Evolutionary conservation across 2,329 filamentous ascomycete genomes (phyloP).

Genomic region (Colletotrichum nymphaeae): DNA sequence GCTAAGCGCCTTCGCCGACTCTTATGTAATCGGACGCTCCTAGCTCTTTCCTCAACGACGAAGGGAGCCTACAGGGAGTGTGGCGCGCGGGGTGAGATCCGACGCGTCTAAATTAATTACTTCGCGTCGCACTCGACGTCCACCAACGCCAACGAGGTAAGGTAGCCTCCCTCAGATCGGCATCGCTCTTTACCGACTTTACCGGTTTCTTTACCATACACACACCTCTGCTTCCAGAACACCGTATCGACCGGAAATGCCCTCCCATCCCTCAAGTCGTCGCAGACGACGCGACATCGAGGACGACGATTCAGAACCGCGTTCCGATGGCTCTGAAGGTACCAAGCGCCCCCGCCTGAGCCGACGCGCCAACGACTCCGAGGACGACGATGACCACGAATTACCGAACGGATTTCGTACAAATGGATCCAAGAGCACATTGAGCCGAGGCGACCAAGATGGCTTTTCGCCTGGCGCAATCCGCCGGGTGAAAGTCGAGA

Average conservation of each 20-base stretch:
- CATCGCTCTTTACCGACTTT: not conserved
- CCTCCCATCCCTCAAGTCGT: slow-evolving; percentile 21
- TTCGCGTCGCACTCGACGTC: slow-evolving; percentile 17
- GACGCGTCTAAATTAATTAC: slow-evolving; percentile 27
- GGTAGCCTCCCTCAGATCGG: not conserved
- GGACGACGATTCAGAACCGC: slow-evolving; percentile 47
- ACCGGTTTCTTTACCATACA: not conserved
- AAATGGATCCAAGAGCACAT: slow-evolving; percentile 29
- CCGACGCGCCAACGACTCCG: slow-evolving; percentile 33
- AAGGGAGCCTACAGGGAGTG: not conserved
- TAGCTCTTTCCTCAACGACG: not conserved
- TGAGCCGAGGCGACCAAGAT: slow-evolving; percentile 38
- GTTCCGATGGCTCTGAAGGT: slow-evolving; percentile 42
- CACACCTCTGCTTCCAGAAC: not conserved
- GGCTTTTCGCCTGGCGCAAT: slow-evolving; percentile 82
- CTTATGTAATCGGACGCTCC: not conserved
- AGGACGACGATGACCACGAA: slow-evolving; percentile 34
- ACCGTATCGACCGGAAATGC: not conserved
- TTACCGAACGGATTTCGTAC: slow-evolving; percentile 20
- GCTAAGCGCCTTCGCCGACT: not conserved
- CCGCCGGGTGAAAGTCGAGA: slow-evolving; percentile 83
- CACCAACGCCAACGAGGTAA: not conserved
- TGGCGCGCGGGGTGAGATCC: slow-evolving; percentile 18
- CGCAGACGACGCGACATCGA: slow-evolving; percentile 54
- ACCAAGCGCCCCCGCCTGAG: slow-evolving; percentile 51